Percentiles rank a stretch among this genome's conserved stretches.
These are phyloP conservation scores for Sporothrix euskadiensis DNA, from an alignment of 2,329 filamentous ascomycete genomes.

Conservation along the genomic window DNA sequence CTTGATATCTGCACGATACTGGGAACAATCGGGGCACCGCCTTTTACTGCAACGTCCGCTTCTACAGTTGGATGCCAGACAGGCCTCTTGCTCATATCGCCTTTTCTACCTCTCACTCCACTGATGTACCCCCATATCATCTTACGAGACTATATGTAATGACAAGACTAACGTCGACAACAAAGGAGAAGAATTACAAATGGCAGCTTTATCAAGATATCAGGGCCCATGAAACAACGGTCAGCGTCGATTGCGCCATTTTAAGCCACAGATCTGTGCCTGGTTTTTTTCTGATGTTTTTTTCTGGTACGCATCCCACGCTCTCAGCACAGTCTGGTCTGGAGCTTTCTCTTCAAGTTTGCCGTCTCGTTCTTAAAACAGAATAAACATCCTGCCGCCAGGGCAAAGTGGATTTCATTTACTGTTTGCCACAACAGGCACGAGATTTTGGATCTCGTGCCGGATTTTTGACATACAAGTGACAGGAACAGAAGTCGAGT, in stretches of 20 bases:
- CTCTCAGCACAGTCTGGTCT: not conserved
- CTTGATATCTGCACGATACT: not conserved
- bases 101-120: not conserved
- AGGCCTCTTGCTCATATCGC: not conserved
- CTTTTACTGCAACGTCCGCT: not conserved
- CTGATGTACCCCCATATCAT: not conserved
- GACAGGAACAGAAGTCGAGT: not conserved
- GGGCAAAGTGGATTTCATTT: not conserved
- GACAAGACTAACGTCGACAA: not conserved
- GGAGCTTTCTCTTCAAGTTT: not conserved
- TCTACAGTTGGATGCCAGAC: not conserved
- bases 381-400: too few relatives aligned
- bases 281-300: too few relatives aligned
- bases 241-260: constrained; percentile 4
- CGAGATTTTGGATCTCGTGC: not conserved
- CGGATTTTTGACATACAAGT: not conserved
- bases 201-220: not conserved
- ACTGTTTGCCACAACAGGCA: too few relatives aligned
- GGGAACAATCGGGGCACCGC: not conserved
- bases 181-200: not conserved
- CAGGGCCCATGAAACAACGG: not conserved
- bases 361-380: not conserved
- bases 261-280: not conserved
- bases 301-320: constrained; percentile 1
- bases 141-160: not conserved